phyloP scores from a whole-genome alignment of 1,284 basidiomycete species.

The Boletellus deceptivus region DNA sequence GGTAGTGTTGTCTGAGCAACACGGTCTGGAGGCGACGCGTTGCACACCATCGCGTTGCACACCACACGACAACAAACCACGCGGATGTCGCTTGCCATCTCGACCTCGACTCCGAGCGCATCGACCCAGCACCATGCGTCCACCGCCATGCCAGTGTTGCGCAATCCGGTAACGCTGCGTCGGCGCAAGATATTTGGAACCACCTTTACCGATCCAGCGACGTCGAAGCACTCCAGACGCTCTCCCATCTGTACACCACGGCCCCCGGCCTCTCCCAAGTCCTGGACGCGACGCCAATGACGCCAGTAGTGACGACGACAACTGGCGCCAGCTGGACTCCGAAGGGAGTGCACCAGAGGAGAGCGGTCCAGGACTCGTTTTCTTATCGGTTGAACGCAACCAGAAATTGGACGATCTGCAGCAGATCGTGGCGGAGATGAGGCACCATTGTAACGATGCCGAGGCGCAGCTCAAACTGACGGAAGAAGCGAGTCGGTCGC shows the following conservation, averaged over 20 bases:
- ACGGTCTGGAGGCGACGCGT: no score
- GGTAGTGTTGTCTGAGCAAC: no score
- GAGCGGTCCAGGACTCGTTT: background rate
- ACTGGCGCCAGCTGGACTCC: constrained; percentile 28
- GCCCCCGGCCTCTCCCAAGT: constrained; percentile 4
- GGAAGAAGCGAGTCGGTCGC: no score
- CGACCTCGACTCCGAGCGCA: constrained; percentile 3
- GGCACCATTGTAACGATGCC: no score
- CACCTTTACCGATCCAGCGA: constrained; percentile 80
- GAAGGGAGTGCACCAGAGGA: constrained; percentile 8
- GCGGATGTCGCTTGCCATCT: constrained; percentile 12
- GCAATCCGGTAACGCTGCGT: constrained; percentile 83
- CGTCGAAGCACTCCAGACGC: constrained; percentile 77
- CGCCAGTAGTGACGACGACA: constrained; percentile 30
- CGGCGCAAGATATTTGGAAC: constrained; percentile 86
- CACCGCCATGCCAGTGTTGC: constrained; percentile 40
- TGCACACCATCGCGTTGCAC: no score
- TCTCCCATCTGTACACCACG: constrained; percentile 71
- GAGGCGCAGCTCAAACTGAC: no score
- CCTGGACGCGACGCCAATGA: constrained; percentile 13
- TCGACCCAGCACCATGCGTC: constrained; percentile 9
- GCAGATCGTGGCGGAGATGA: no score
- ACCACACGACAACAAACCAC: no score
- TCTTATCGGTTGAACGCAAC: background rate
- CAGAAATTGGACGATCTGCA: no score